Percentiles rank a stretch among this genome's conserved stretches.
These are phyloP conservation scores for Pythium dissimile DNA, from an alignment of 352 stramenopile genomes.

Conservation along the genomic window DNA sequence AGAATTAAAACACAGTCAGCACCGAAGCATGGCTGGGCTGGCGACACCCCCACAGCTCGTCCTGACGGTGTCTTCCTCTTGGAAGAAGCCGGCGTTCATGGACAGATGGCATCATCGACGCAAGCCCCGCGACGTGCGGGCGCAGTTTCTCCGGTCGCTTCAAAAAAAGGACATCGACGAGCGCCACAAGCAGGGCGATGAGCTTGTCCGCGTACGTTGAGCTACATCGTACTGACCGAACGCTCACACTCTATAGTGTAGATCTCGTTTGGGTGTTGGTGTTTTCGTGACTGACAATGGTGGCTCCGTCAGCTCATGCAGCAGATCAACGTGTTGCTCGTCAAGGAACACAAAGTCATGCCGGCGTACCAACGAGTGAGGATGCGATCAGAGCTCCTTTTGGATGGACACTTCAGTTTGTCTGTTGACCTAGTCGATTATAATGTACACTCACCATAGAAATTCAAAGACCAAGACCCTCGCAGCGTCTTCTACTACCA, in stretches of 20 bases:
- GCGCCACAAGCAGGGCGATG: constrained; percentile 27
- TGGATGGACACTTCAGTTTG: too few relatives aligned
- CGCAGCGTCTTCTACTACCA: constrained; percentile 72
- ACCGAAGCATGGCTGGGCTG: too few relatives aligned
- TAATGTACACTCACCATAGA: constrained; percentile 28
- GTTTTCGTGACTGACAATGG: background rate
- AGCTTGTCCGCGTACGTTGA: constrained; percentile 41
- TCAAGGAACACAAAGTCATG: constrained; percentile 54
- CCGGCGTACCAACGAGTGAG: constrained; percentile 48
- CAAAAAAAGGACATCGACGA: constrained; percentile 35
- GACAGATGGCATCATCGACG: constrained; percentile 18
- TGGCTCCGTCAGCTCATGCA: constrained; percentile 43
- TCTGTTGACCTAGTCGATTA: too few relatives aligned
- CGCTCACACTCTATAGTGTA: too few relatives aligned
- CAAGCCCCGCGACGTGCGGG: constrained; percentile 37
- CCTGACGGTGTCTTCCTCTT: background rate
- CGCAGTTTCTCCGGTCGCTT: constrained; percentile 38
- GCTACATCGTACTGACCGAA: too few relatives aligned
- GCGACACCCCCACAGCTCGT: too few relatives aligned
- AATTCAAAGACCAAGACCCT: constrained; percentile 60
- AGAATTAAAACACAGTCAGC: too few relatives aligned
- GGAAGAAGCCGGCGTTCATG: constrained; percentile 11
- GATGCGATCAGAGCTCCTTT: background rate
- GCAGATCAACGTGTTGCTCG: constrained; percentile 62
- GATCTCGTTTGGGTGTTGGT: background rate